Conservation (phyloP, 2,329 filamentous ascomycete species). For the Simplicillium sp. region DNA sequence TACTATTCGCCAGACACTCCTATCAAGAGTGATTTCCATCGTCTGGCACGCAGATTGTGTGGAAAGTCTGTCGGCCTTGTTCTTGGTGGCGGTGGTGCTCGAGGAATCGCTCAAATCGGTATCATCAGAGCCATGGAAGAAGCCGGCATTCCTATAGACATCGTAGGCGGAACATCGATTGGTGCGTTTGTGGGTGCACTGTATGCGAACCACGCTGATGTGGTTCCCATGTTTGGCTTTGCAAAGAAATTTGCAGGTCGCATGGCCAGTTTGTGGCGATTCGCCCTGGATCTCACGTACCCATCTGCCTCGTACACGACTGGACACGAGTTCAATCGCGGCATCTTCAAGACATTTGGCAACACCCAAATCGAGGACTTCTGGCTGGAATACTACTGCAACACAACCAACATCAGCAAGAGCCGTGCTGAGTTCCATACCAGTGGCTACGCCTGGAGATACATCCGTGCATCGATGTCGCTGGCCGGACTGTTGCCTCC, state of each 20-base stretch:
- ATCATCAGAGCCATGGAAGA: conserved; percentile 94
- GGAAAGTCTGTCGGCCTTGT: conserved; percentile 93
- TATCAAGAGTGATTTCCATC: conserved; percentile 94
- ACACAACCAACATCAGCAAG: conserved; percentile 97
- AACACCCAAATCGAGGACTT: conserved; percentile 98
- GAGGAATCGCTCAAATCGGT: conserved; percentile 86
- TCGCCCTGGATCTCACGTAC: conserved; percentile 91
- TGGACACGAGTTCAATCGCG: conserved; percentile 96
- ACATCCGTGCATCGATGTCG: conserved; percentile 94
- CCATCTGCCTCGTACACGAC: conserved; percentile 96
- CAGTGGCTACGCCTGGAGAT: conserved; percentile 94
- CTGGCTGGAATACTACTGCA: conserved; percentile 98
- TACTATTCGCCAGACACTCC: conserved; percentile 87
- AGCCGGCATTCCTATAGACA: conserved; percentile 89
- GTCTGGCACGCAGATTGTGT: conserved; percentile 78
- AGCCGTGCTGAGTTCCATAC: conserved; percentile 88
- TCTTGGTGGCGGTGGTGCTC: conserved; percentile 83
- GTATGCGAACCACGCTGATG: conserved; percentile 91
- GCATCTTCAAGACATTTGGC: conserved; percentile 97
- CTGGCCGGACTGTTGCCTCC: conserved; percentile 87
- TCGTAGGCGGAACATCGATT: conserved; percentile 92
- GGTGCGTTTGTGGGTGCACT: conserved; percentile 91
- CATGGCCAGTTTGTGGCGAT: conserved; percentile 99
- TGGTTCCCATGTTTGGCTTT: conserved; percentile 92
- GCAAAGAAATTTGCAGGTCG: conserved; percentile 96